phyloP scores from a whole-genome alignment of 1,139 yeast species.

The Fermentozyma sake region DNA sequence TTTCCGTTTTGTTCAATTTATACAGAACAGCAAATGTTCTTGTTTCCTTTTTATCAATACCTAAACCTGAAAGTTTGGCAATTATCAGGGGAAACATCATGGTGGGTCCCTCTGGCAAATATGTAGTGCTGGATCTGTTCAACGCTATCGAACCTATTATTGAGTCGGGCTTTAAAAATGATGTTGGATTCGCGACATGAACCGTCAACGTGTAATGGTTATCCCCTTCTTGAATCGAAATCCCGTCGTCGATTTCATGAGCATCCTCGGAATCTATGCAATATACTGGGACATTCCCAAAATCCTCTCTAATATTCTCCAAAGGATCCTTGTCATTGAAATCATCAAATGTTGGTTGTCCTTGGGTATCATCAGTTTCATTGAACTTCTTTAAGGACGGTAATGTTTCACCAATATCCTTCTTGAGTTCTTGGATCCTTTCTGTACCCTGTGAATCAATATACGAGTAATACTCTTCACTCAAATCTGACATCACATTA shows the following conservation, averaged over 20 bases:
- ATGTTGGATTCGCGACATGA: conserved; percentile 88
- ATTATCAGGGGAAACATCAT: conserved; percentile 68
- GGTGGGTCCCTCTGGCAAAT: conserved; percentile 62
- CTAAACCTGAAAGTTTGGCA: conserved; percentile 55
- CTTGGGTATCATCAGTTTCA: background rate
- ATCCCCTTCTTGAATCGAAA: conserved; percentile 48
- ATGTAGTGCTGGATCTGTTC: conserved; percentile 62
- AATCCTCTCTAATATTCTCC: conserved; percentile 26
- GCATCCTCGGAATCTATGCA: conserved; percentile 84
- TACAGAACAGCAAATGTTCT: conserved; percentile 49
- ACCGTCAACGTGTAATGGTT: conserved; percentile 47
- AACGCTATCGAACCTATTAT: conserved; percentile 56
- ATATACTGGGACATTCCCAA: conserved; percentile 51
- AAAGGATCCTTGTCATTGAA: conserved; percentile 35
- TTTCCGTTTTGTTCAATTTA: conserved; percentile 18
- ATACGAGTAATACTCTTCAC: conserved; percentile 38
- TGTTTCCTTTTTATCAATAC: conserved; percentile 34
- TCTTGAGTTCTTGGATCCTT: background rate
- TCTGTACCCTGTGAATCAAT: conserved; percentile 14
- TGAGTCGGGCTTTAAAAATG: conserved; percentile 48
- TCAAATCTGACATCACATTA: conserved; percentile 34
- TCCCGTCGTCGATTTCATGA: conserved; percentile 92
- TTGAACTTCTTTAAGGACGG: background rate
- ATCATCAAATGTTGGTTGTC: conserved; percentile 14
- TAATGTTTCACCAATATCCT: background rate